Evolutionary conservation across 2,329 filamentous ascomycete species (phyloP).

Genomic region (Diaporthe caulivora): DNA sequence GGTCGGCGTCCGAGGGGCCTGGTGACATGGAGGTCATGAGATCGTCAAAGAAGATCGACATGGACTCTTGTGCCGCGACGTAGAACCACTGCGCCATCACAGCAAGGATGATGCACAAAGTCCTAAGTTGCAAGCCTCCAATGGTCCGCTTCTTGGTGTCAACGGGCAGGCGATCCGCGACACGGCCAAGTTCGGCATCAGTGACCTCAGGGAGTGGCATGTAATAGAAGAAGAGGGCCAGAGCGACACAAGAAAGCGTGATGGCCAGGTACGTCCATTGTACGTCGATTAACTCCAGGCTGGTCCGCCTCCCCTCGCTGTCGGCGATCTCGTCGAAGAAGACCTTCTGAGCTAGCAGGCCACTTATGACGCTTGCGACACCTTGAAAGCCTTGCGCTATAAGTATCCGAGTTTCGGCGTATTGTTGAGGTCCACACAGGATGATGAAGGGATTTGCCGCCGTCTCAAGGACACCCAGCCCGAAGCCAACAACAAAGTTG

Average conservation of each 20-base stretch:
- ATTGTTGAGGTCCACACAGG: slow-evolving; percentile 79
- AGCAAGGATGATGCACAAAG: slow-evolving; percentile 74
- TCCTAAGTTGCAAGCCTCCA: slow-evolving; percentile 66
- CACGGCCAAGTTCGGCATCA: slow-evolving; percentile 66
- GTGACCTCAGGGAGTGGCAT: slow-evolving; percentile 74
- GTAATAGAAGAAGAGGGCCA: slow-evolving; percentile 78
- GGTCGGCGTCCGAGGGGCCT: slow-evolving; percentile 45
- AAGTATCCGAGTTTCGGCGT: slow-evolving; percentile 80
- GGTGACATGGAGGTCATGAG: slow-evolving; percentile 59
- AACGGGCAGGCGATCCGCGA: slow-evolving; percentile 61
- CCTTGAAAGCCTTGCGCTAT: slow-evolving; percentile 82
- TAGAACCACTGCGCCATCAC: slow-evolving; percentile 84
- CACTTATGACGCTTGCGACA: slow-evolving; percentile 79
- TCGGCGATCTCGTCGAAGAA: slow-evolving; percentile 74
- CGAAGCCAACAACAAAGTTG: slow-evolving; percentile 81
- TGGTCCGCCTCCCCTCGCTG: slow-evolving; percentile 45
- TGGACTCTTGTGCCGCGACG: slow-evolving; percentile 78
- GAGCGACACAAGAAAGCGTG: slow-evolving; percentile 77
- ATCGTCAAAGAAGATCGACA: slow-evolving; percentile 71
- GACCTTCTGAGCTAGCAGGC: slow-evolving; percentile 78
- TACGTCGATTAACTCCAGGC: slow-evolving; percentile 74
- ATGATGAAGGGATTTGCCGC: slow-evolving; percentile 81
- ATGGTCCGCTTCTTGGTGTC: slow-evolving; percentile 62
- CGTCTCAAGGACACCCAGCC: slow-evolving; percentile 82
- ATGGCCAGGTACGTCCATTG: slow-evolving; percentile 91